Percentiles rank a stretch among this genome's conserved stretches.
These are phyloP conservation scores for Chlorella vulgaris DNA, from an alignment of 139 green algal genomes.

Conservation along the genomic window DNA sequence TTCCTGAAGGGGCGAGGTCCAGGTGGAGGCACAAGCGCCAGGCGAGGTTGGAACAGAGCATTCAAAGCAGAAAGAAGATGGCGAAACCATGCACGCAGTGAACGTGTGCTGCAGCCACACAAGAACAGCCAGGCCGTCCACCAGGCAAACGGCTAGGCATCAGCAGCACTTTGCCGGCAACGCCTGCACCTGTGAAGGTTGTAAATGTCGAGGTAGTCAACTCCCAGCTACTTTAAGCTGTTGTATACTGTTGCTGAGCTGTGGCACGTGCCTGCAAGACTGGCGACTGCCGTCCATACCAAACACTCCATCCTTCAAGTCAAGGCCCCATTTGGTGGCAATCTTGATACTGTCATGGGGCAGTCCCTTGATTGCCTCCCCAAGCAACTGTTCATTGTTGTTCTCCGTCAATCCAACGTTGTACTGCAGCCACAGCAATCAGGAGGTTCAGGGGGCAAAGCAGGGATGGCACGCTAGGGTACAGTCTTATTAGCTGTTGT, in stretches of 20 bases:
- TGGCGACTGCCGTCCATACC: background rate
- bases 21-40: too few species aligned
- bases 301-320: background rate
- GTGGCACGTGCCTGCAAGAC: background rate
- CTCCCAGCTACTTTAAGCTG: constrained; percentile 55
- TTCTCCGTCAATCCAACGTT: background rate
- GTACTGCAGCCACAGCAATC: too few species aligned
- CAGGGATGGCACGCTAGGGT: too few species aligned
- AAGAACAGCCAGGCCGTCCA: background rate
- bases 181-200: constrained; percentile 35
- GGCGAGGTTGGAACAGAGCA: background rate
- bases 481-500: too few species aligned
- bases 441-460: too few species aligned
- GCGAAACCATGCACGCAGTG: background rate
- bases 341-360: constrained; percentile 40
- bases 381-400: constrained; percentile 74
- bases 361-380: background rate
- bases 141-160: background rate
- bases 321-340: constrained; percentile 57
- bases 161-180: background rate
- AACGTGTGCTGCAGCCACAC: too few species aligned
- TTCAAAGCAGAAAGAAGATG: background rate
- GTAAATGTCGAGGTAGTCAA: constrained; percentile 62
- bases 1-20: constrained; percentile 42
- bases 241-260: too few species aligned